phyloP scores from a whole-genome alignment of 1,139 yeast species.

The Yamadazyma conglobata region DNA sequence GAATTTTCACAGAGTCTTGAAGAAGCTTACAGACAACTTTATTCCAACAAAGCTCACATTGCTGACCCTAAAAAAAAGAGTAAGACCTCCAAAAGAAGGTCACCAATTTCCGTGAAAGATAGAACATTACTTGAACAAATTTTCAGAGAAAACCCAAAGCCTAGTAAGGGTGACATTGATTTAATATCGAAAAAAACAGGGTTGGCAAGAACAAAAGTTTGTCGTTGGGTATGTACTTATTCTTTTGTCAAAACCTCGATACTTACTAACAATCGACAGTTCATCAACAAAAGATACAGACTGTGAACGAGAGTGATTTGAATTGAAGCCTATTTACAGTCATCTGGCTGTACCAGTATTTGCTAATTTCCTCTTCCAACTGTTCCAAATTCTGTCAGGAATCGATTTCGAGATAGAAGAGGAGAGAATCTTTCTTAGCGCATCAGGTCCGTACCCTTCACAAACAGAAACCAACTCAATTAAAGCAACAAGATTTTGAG shows the following conservation, averaged over 20 bases:
- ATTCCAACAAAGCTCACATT: no score
- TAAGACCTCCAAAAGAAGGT: no score
- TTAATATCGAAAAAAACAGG: conserved; percentile 2
- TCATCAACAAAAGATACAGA: conserved; percentile 5
- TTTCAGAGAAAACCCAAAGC: not conserved
- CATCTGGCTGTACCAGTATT: conserved; percentile 1
- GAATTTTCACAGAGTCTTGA: no score
- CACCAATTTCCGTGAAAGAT: no score
- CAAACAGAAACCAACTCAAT: conserved; percentile 4
- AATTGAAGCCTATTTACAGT: not conserved
- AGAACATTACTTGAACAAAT: not conserved
- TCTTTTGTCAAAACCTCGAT: not conserved
- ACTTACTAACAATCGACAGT: conserved; percentile 5
- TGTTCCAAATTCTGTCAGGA: conserved; percentile 7
- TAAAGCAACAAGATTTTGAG: conserved; percentile 8
- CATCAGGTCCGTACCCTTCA: not conserved
- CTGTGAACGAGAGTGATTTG: not conserved
- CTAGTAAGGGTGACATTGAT: not conserved
- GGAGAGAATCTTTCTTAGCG: conserved; percentile 3
- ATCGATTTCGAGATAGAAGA: conserved; percentile 8
- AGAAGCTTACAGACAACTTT: no score
- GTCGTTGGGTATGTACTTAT: conserved; percentile 5
- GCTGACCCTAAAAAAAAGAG: no score
- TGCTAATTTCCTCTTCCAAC: conserved; percentile 4
- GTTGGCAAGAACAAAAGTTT: not conserved